A percentile compares a stretch with the other conserved stretches of the same genome.
phyloP scores from a whole-genome alignment of 176 grass and related monocot genomes.

The Bolboschoenus planiculmis region DNA sequence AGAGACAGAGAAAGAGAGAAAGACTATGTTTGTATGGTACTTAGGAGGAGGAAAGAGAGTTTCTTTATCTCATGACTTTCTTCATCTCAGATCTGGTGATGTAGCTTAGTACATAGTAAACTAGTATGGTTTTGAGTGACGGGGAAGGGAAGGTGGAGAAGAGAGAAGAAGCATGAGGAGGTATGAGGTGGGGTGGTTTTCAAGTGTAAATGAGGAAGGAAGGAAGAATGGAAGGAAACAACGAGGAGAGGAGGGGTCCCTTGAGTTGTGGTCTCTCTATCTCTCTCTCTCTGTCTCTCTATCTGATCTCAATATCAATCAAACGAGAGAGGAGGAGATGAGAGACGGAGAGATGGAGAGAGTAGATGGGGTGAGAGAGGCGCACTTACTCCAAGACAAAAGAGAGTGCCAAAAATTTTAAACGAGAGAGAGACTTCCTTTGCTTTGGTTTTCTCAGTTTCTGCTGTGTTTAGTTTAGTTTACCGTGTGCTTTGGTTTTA shows the following conservation, averaged over 20 bases:
- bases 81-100: too few relatives aligned
- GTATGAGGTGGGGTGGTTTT: constrained; percentile 1
- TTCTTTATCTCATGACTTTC: too few relatives aligned
- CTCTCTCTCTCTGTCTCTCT: not conserved
- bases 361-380: not conserved
- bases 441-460: too few relatives aligned
- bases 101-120: not conserved
- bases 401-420: not conserved
- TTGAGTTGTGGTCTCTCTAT: not conserved
- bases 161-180: not conserved
- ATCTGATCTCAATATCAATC: not conserved
- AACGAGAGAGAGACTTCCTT: not conserved
- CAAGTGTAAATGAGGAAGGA: not conserved
- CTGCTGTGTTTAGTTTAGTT: not conserved
- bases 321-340: not conserved
- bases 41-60: not conserved
- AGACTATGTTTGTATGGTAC: not conserved
- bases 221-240: not conserved
- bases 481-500: not conserved
- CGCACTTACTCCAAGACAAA: constrained; percentile 16
- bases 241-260: not conserved
- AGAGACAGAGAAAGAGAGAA: not conserved
- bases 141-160: constrained; percentile 10
- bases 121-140: not conserved
- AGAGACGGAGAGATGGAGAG: not conserved